These are phyloP conservation scores for Phytopythium montanum DNA, from an alignment of 352 stramenopile genomes.

Conservation along the genomic window DNA sequence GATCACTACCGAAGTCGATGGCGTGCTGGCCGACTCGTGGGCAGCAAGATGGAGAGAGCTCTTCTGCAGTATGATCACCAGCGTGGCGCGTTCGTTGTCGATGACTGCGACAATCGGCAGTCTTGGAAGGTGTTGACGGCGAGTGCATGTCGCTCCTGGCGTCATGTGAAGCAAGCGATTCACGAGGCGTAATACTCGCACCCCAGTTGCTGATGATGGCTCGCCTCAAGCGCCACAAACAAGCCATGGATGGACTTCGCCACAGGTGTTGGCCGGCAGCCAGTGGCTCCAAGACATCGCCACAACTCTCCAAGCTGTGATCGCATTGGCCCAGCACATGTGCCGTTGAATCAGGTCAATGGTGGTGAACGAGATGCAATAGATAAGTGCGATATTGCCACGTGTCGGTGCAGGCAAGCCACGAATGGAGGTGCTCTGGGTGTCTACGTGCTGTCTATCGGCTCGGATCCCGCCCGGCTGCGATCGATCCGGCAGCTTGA, in stretches of 20 bases:
- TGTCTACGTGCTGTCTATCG: neutral
- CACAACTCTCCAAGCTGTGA: too few relatives aligned
- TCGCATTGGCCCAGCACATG: too few relatives aligned
- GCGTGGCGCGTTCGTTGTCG: neutral
- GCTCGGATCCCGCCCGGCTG: neutral
- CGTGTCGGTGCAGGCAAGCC: neutral
- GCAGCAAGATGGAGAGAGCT: neutral
- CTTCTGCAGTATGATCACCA: neutral
- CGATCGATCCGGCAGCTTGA: neutral
- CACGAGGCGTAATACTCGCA: too few relatives aligned
- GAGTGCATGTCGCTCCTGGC: neutral
- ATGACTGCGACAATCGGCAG: neutral
- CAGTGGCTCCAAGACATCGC: too few relatives aligned
- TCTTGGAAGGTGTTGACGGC: neutral
- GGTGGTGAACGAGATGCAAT: neutral
- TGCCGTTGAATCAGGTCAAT: too few relatives aligned
- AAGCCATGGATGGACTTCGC: too few relatives aligned
- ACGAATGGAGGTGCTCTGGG: neutral
- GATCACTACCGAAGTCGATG: neutral
- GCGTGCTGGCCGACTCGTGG: neutral
- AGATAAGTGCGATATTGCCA: neutral
- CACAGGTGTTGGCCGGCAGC: too few relatives aligned
- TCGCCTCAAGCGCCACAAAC: too few relatives aligned
- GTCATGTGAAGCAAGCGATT: neutral
- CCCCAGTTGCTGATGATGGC: too few relatives aligned